Base-by-base conservation (phyloP, 306 rosid species). In the Prosopis cineraria region DNA sequence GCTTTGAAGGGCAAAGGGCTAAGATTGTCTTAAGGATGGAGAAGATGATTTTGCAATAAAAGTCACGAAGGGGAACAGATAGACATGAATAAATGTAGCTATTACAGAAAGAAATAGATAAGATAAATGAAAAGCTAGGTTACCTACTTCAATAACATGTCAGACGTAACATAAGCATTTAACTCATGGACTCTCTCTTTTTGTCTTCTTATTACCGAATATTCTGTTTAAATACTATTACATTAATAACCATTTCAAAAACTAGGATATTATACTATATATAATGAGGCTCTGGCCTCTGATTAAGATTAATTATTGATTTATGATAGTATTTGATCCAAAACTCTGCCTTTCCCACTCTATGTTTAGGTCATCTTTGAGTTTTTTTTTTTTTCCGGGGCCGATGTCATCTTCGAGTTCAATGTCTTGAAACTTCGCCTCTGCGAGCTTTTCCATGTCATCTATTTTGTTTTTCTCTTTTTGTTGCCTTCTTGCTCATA, bases 131-230 rank as follows among this genome's bases (percentile, higher is more conserved):
- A 79, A 75, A 75, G 76, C 80, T 24, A 19, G 47, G 81, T 62
- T 45, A 84, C 88, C 88, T 55, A 79, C 90, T 73, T 75, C 78
- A n/a, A 17, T 10, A 62, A 52, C 50, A 64, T 76, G 81, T 76
- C 82, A 78, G 77, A 45, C 3, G 8, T n/a, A 7, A 6, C 9
- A n/a, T n/a, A 22, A 12, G 53, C 8, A 80, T 63, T 80, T 29
- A 74, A 60, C 44, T 25, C 71, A 1, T 4, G 22, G 69, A 58
- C 37, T 16, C 3, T 62, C 25, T 72, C 68, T 44, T 77, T 20
- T 79, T 76, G 86, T 82, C 80, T 55, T 52, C 34, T 14, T 72
- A 68, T 3, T 40, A 79, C 80, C 81, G 22, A 79, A 78, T 69
- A 68, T 72, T 48, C 2, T 67, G 30, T 71, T 52, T 56, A 45